These are phyloP conservation scores for Ramaria sp. DNA, from an alignment of 768 basidiomycete genomes.

Conservation along the genomic window DNA sequence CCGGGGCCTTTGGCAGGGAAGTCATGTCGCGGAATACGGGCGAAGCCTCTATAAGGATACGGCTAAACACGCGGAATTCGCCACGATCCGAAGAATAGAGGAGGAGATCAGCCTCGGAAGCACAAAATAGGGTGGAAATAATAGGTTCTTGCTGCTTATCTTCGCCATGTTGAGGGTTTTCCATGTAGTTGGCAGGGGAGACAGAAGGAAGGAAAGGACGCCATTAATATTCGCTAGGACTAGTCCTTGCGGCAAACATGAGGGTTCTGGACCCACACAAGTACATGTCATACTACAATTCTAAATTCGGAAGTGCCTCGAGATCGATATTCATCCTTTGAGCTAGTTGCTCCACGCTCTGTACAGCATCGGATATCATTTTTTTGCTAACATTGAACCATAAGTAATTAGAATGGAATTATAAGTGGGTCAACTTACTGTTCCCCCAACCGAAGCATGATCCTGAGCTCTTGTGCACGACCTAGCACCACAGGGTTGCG, in stretches of 20 bases:
- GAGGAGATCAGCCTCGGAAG: conserved; percentile 6
- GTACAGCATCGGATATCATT: conserved; percentile 5
- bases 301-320: neutral
- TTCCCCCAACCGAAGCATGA: conserved; percentile 9
- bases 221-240: neutral
- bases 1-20: conserved; percentile 34
- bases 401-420: neutral
- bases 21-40: conserved; percentile 49
- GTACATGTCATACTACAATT: neutral
- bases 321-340: conserved; percentile 2
- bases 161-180: neutral
- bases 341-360: conserved; percentile 5
- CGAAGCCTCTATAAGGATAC: conserved; percentile 45
- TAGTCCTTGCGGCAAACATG: neutral
- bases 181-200: neutral
- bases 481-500: conserved; percentile 3
- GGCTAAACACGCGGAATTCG: conserved; percentile 43
- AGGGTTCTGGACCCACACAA: neutral
- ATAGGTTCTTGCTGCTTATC: neutral
- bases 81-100: conserved; percentile 34
- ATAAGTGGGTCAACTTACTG: conserved; percentile 1
- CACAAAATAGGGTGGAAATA: neutral
- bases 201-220: neutral
- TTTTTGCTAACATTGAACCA: neutral
- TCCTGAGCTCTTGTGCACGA: conserved; percentile 2